phyloP scores from a whole-genome alignment of 768 basidiomycete species.

The Kwoniella sp. region DNA sequence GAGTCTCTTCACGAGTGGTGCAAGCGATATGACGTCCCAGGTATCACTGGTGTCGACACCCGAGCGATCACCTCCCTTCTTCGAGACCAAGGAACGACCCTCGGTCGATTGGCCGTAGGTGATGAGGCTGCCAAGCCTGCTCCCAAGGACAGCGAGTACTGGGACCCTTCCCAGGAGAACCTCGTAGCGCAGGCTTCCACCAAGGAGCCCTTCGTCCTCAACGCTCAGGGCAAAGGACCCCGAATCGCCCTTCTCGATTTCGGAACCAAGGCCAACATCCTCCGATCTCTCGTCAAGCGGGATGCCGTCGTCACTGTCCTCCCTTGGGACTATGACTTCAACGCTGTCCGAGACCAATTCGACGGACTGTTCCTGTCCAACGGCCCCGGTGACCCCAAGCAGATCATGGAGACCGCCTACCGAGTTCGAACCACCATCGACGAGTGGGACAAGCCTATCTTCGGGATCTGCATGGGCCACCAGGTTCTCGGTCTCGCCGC shows the following conservation, averaged over 20 bases:
- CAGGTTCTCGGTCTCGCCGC: constrained; percentile 98
- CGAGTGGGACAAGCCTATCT: constrained; percentile 92
- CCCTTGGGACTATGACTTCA: constrained; percentile 98
- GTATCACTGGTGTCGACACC: constrained; percentile 95
- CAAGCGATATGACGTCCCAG: constrained; percentile 81
- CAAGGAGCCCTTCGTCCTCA: constrained; percentile 77
- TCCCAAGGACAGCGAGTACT: constrained; percentile 74
- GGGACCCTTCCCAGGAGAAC: constrained; percentile 90
- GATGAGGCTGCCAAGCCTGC: constrained; percentile 65
- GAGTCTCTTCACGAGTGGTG: constrained; percentile 95
- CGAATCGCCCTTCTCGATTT: constrained; percentile 96
- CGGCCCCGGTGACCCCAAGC: constrained; percentile 90
- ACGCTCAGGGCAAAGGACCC: constrained; percentile 75
- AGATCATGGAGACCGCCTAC: constrained; percentile 81
- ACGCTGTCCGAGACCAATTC: constrained; percentile 80
- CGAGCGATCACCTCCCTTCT: constrained; percentile 91
- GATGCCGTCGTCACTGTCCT: constrained; percentile 91
- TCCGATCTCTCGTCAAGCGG: constrained; percentile 86
- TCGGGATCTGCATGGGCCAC: constrained; percentile 99
- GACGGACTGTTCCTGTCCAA: constrained; percentile 96
- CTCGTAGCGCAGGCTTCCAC: constrained; percentile 93
- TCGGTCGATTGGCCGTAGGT: constrained; percentile 86
- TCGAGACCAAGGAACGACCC: constrained; percentile 95
- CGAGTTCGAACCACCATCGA: constrained; percentile 77
- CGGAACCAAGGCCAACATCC: constrained; percentile 95